Base-by-base conservation (phyloP, 495 filamentous ascomycete species). In the Alectoria sarmentosa region DNA sequence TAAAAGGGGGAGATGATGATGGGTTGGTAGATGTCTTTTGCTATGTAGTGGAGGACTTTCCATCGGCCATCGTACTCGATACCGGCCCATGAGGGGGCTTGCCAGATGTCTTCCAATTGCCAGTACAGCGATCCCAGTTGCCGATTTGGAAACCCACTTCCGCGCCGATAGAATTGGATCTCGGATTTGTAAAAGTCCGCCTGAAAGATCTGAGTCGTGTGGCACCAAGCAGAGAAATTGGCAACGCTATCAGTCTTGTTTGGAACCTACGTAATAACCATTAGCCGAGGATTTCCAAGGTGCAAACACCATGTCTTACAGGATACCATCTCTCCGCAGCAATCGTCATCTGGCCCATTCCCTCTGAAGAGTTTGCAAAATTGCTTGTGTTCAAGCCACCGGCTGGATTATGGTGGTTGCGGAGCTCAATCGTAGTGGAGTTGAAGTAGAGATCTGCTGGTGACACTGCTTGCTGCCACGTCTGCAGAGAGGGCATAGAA, bases 61-160 rank as follows among this genome's bases (percentile, higher is more conserved):
- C 84, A 88, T 6, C 86, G 77, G 56, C 65, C 66, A 17, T 68
- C 46, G 41, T 65, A 68, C 26, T 68, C 66, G 56, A 68, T 68
- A 6, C 62, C 62, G 4, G 86, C 83, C 86, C 86, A 89, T 1
- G 85, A 83, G 0, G 86, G 85, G 11, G 85, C 86, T 69, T 86
- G 83, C 86, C 86, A 88, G 68, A 87, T 83, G 72, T 88, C 86
- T 65, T 89, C 83, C 1, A 89, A 74, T 70, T 89, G 86, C 86
- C 86, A 89, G 70, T 88, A 89, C 11, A 89, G 70, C 8, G 79
- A 79, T 0, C 86, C 86, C 2, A 88, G 76, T 69, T 88, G 85
- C 6, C 82, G 77, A 55, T 88, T 79, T 0, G 82, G 83, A 69
- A 78, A 71, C 1, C 84, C 85, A 49, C 80, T 83, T 10, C 85